Evolutionary conservation across 2,329 filamentous ascomycete species (phyloP).

Genomic region (Cladorrhinum sp.): DNA sequence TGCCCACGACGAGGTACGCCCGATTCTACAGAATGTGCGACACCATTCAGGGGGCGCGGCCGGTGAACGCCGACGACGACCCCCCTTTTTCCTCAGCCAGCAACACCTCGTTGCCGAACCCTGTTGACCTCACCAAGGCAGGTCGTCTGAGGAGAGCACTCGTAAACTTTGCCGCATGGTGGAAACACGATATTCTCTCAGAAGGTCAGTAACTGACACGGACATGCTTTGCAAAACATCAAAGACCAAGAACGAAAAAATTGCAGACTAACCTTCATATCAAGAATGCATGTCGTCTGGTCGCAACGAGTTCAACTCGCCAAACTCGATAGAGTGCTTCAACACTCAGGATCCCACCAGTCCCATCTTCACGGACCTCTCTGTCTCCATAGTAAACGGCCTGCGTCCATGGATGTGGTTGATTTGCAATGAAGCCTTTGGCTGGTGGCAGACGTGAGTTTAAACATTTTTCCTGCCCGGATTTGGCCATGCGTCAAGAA

Average conservation of each 20-base stretch:
- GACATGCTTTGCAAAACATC: not conserved
- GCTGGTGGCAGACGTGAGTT: slow-evolving; percentile 52
- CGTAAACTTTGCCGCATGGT: slow-evolving; percentile 53
- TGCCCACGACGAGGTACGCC: not conserved
- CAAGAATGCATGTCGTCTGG: slow-evolving; percentile 28
- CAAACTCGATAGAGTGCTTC: slow-evolving; percentile 47
- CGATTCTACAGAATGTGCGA: slow-evolving; percentile 38
- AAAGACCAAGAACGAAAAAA: not conserved
- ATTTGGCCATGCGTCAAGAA: not conserved
- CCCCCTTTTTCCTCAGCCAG: not conserved
- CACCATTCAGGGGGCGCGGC: slow-evolving; percentile 34
- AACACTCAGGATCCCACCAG: slow-evolving; percentile 50
- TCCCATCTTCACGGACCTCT: slow-evolving; percentile 49
- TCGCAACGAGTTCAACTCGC: slow-evolving; percentile 43
- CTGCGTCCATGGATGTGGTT: slow-evolving; percentile 60
- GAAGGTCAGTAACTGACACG: slow-evolving; percentile 39
- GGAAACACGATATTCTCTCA: slow-evolving; percentile 44
- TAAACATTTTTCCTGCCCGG: not conserved
- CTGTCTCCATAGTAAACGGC: slow-evolving; percentile 40
- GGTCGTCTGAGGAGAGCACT: slow-evolving; percentile 55
- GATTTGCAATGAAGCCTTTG: slow-evolving; percentile 61
- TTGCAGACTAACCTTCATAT: not conserved
- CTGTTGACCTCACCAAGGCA: slow-evolving; percentile 38
- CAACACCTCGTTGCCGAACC: slow-evolving; percentile 25
- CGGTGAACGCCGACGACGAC: slow-evolving; percentile 1